Evolutionary conservation across 352 stramenopile species (phyloP), one percentile per base, ranked within the genome.

Genomic region (Elongisporangium anandrum): DNA sequence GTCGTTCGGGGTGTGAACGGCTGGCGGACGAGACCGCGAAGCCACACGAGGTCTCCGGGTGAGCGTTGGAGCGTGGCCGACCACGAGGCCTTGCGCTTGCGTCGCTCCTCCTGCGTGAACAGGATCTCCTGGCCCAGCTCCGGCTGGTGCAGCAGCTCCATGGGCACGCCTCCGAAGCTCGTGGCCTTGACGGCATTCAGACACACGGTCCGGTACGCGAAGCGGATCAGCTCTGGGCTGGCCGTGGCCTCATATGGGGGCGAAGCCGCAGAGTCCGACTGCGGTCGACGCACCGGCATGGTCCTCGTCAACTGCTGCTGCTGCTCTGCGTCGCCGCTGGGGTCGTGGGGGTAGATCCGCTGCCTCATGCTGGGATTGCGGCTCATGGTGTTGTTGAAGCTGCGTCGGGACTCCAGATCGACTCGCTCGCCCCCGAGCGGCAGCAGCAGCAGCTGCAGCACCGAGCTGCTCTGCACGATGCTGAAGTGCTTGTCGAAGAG

Each of bases 371-470:
- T 45, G 2, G 34, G 34, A 3, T 7, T 45, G 34, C 34, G 34
- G 34, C 34, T 12, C 34, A 12, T 17, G 34, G 34, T 12, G 34
- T 45, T 45, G 34, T 12, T 45, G 34, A 45, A 45, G 34, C 34
- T 45, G 34, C 34, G 34, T 45, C 34, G 34, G 34, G 34, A 45
- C 10, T 45, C 34, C 13, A 45, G 13, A 17, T 45, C 34, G 10
- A 9, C 34, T 45, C 56, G 50, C n/a, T 56, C 65, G 21, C 54
- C 66, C 16, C 63, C 63, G n/a, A 90, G 45, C 15, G 83, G 83
- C 2, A 90, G 56, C 21, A 90, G 54, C 45, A 92, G 51, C 20
- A 90, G 24, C 51, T 92, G 83, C 10, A 92, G 63, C 26, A 90
- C 83, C 0, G 83, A 88, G 47, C 73, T 88, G 13, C 54, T 56